Base-by-base conservation (phyloP, 805 yeast genomes). In the Lachancea dasiensis region DNA sequence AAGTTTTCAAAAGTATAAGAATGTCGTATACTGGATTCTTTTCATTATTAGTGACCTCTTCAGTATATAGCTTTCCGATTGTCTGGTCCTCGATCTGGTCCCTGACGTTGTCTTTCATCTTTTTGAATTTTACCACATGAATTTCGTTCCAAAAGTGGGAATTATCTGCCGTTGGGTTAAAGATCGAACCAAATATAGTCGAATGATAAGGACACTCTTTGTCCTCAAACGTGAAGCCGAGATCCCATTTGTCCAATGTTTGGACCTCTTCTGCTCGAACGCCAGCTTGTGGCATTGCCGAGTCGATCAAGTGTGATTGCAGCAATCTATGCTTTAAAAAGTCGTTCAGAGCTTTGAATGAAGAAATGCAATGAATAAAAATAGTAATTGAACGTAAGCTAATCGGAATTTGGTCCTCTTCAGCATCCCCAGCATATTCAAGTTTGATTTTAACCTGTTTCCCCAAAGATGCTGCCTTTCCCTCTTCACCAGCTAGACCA, bases 151-250 rank as follows among this genome's bases (percentile, higher is more conserved):
- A 85, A 13, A 86, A 63, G 34, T 54, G 64, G 6, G 57, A 54
- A 0, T 77, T 63, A 18, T 77, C 72, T 62, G 1, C 69, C 49
- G 6, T 51, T 39, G 21, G 44, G 35, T 51, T 70, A 53, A 77
- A 78, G 5, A 82, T 64, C 0, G 86, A 89, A 1, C 92, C 92
- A 58, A 78, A 83, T 2, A 86, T 70, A 0, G 95, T 85, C 0
- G 84, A 75, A 36, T 75, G 84, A 26, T 66, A 65, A 2, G 86
- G 80, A 19, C 84, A 65, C 0, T 58, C 63, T 39, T 75, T 77
- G 3, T 73, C 85, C 44, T 77, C 67, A 9, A 79, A 61, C 1
- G 63, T 61, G 52, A 85, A 85, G 39, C 77, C 81, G 37, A 79
- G 62, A 36, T 68, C 57, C 64, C 67, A 65, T 19, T 57, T 46